Percentiles rank a stretch among this genome's conserved stretches.
phyloP scores from a whole-genome alignment of 2,329 filamentous ascomycete genomes.

The Alternaria triticimaculans region DNA sequence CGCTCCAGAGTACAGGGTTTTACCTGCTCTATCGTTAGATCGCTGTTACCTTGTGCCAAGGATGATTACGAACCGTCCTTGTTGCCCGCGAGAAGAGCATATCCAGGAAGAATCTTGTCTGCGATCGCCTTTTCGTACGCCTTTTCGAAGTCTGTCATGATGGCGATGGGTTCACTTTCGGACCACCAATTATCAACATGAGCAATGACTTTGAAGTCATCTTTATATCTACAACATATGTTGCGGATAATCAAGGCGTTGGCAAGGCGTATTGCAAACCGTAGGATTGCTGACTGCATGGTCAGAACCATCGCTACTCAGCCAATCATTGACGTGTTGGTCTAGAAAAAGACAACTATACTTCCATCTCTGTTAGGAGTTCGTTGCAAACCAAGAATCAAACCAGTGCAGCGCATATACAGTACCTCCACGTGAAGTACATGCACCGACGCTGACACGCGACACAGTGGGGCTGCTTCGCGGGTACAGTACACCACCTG shows the following conservation, averaged over 20 bases:
- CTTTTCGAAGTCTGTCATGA: constrained; percentile 2
- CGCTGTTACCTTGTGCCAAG: neutral
- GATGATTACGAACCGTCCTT: neutral
- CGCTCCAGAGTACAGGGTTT: constrained; percentile 7
- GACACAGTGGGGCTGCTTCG: neutral
- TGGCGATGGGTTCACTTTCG: neutral
- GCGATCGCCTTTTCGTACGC: constrained; percentile 3
- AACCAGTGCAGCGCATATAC: neutral
- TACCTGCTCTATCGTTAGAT: neutral
- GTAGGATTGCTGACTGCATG: neutral
- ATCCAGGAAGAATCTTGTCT: constrained; percentile 6
- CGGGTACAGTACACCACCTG: neutral
- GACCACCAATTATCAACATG: no score
- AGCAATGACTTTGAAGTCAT: no score
- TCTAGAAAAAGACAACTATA: neutral
- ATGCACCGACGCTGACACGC: neutral
- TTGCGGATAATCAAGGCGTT: neutral
- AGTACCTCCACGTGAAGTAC: neutral
- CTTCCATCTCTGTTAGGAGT: neutral
- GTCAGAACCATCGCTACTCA: neutral
- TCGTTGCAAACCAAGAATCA: neutral
- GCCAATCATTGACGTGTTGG: neutral
- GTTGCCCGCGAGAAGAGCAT: constrained; percentile 10
- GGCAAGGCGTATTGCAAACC: neutral
- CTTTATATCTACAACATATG: neutral